A percentile compares a stretch with the other conserved stretches of the same genome.
phyloP scores from a whole-genome alignment of 2,329 filamentous ascomycete species.

The Triangularia verruculosa region DNA sequence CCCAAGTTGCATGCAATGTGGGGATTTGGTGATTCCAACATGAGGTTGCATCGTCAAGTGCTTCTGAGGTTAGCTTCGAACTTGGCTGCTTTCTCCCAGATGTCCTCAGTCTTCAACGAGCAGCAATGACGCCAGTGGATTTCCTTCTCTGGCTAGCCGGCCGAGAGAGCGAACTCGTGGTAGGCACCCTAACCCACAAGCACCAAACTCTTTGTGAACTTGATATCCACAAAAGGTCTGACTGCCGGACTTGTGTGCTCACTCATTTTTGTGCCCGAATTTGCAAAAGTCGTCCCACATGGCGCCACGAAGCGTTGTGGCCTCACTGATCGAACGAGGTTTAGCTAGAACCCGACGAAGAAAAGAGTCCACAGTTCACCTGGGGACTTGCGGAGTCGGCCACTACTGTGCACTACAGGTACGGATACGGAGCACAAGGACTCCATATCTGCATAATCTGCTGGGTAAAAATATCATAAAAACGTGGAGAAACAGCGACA shows the following conservation, averaged over 20 bases:
- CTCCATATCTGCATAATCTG: not conserved
- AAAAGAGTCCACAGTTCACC: not conserved
- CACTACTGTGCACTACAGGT: not conserved
- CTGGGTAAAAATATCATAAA: not conserved
- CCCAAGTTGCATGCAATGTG: not conserved
- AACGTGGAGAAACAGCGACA: not conserved
- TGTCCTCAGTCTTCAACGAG: not conserved
- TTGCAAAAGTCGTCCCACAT: not conserved
- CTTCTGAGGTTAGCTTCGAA: not conserved
- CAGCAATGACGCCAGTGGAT: not conserved
- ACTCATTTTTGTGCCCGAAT: not conserved
- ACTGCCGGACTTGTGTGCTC: not conserved
- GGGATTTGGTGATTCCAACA: not conserved
- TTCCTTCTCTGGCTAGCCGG: not conserved
- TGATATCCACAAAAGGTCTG: not conserved
- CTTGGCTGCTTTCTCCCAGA: not conserved
- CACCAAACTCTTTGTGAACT: not conserved
- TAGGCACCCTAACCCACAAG: not conserved
- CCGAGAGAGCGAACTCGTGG: not conserved
- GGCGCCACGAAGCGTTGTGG: not conserved
- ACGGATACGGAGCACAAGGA: not conserved
- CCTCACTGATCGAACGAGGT: slow-evolving; percentile 2
- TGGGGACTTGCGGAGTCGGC: not conserved
- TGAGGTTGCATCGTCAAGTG: not conserved
- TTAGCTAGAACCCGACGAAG: not conserved